Evolutionary conservation across 495 filamentous ascomycete genomes (phyloP).

Genomic region (Tetracladium marchalianum): DNA sequence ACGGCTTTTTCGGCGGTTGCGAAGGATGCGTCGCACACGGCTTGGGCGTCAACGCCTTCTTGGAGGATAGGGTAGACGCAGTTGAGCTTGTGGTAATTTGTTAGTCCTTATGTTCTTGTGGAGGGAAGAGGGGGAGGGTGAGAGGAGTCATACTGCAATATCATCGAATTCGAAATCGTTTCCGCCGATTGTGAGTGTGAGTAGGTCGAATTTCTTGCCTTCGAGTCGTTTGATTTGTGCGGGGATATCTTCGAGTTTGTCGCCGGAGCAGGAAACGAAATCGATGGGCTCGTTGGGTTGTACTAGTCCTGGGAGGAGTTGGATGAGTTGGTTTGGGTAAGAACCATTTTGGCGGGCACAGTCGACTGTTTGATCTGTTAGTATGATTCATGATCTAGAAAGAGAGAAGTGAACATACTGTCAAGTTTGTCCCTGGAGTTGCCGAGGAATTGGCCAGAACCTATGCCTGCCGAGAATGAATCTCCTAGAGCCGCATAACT

Average conservation of each 20-base stretch:
- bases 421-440: too few relatives aligned
- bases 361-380: too few relatives aligned
- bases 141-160: neutral
- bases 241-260: neutral
- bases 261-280: neutral
- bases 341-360: neutral
- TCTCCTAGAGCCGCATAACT: too few relatives aligned
- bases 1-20: neutral
- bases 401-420: too few relatives aligned
- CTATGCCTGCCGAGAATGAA: too few relatives aligned
- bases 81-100: neutral
- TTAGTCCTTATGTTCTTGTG: neutral
- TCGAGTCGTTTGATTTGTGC: neutral
- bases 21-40: neutral
- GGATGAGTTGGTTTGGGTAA: neutral
- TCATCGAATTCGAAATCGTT: conserved; percentile 4
- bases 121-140: neutral
- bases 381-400: too few relatives aligned
- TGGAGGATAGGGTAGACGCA: neutral
- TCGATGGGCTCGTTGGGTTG: neutral
- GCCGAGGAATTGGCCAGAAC: too few relatives aligned
- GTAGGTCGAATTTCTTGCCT: neutral
- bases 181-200: conserved; percentile 6
- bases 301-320: neutral
- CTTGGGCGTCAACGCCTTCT: neutral